Conservation (phyloP, 768 basidiomycete species). For the Boletus eberwhitei region DNA sequence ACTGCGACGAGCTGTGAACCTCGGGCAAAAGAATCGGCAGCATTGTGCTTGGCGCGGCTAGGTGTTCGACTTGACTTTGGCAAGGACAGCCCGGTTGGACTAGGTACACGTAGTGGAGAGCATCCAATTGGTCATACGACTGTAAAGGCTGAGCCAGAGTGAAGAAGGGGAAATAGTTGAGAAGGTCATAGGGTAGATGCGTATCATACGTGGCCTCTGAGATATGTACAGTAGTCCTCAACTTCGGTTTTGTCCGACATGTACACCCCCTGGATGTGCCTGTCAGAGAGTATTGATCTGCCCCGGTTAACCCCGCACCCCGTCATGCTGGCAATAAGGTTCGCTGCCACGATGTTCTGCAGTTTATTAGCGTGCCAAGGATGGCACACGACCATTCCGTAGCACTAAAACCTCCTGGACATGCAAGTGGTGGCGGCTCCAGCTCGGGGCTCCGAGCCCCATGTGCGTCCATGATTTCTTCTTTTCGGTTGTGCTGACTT, state of each 20-base stretch:
- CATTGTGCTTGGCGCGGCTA: constrained; percentile 31
- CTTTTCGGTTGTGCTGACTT: not conserved
- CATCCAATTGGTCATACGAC: not conserved
- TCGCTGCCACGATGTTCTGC: not conserved
- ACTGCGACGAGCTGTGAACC: not conserved
- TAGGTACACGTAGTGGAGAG: not conserved
- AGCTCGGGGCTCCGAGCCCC: not conserved
- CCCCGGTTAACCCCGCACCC: not conserved
- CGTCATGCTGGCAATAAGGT: not conserved
- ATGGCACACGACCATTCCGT: not conserved
- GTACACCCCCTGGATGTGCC: not conserved
- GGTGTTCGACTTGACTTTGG: constrained; percentile 28
- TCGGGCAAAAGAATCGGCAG: constrained; percentile 16
- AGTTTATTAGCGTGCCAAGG: not conserved
- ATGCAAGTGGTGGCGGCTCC: not conserved
- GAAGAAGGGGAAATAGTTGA: not conserved
- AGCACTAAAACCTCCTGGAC: not conserved
- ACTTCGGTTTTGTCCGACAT: not conserved
- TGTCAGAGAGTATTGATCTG: not conserved
- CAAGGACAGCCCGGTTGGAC: not conserved
- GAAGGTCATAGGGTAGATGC: not conserved
- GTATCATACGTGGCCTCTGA: too few species aligned
- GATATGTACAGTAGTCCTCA: not conserved
- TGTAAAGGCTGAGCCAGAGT: constrained; percentile 14
- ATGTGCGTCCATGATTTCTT: not conserved